Base-by-base conservation (phyloP, 2,329 filamentous ascomycete species). In the Aspergillus sp. region DNA sequence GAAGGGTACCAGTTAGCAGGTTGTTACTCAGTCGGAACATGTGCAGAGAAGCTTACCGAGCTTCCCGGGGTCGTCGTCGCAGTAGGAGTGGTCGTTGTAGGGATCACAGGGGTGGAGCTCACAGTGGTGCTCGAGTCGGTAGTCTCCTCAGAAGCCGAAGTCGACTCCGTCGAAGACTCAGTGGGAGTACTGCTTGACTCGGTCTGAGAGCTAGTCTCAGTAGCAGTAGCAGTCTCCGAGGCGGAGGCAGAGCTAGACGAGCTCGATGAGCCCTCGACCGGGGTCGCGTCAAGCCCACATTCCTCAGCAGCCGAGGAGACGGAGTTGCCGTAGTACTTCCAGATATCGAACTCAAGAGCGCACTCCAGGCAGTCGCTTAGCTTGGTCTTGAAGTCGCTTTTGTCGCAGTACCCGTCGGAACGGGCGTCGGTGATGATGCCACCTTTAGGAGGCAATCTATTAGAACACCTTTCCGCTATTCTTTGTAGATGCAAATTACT, bases 251-350 rank as follows among this genome's bases (percentile, higher is more conserved):
- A n/a, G 43, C 40, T 56, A 3, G 54, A 46, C 17, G 55, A 53
- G 24, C 17, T 19, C n/a, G 45, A 3, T 31, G 27, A 31, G 27
- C 27, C 9, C 23, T 58, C 46, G 5, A 58, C 33, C 11, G 56
- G 56, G 14, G 52, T 58, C 8, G 31, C 41, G 17, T 58, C 56
- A 33, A 58, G 40, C 6, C 56, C 52, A 41, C 56, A 55, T 12
- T 19, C 19, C 11, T 49, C 54, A 12, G 47, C 56, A 17, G 52
- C 56, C n/a, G 39, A 37, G 15, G 46, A 51, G 2, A 58, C 52
- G 1, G 52, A 58, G 37, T 39, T 48, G 9, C 47, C 52, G 23
- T 58, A 58, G 52, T 58, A 58, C 23, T 46, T 51, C 56, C 56
- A 58, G 37, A 58, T 55, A 17, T 58, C 41, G 8, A 47, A 55